phyloP scores from a whole-genome alignment of 2,329 filamentous ascomycete genomes.

The Endoconidiophora laricicola region DNA sequence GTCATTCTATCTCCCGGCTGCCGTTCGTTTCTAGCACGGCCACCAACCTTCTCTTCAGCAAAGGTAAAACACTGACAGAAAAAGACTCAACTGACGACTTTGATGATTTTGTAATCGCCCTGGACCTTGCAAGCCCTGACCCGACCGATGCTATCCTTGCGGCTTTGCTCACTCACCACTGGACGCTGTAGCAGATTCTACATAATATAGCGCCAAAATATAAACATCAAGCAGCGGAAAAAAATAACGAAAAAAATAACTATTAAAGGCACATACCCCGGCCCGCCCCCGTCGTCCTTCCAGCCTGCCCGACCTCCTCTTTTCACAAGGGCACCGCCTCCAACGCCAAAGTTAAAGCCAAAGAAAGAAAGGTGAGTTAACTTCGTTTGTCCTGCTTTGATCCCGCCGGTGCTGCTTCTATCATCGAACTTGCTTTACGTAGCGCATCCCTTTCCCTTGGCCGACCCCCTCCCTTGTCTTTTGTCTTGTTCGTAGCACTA shows the following conservation, averaged over 20 bases:
- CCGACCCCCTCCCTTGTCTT: background rate
- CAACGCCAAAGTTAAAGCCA: background rate
- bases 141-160: too few relatives aligned
- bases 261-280: slow-evolving; percentile 4
- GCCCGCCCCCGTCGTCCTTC: slow-evolving; percentile 4
- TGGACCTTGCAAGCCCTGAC: background rate
- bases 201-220: background rate
- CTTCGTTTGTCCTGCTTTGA: background rate
- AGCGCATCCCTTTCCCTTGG: background rate
- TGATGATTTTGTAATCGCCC: background rate
- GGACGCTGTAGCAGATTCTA: background rate
- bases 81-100: background rate
- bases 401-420: background rate
- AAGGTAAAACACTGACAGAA: background rate
- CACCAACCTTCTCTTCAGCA: background rate
- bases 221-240: background rate
- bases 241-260: background rate
- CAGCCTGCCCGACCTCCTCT: slow-evolving; percentile 9
- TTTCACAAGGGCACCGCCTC: slow-evolving; percentile 7
- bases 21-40: background rate
- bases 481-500: background rate
- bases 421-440: background rate
- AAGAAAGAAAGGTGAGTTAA: background rate
- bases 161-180: background rate
- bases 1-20: background rate